Base-by-base conservation (phyloP, 352 stramenopile genomes). In the Blastocystis sp. region DNA sequence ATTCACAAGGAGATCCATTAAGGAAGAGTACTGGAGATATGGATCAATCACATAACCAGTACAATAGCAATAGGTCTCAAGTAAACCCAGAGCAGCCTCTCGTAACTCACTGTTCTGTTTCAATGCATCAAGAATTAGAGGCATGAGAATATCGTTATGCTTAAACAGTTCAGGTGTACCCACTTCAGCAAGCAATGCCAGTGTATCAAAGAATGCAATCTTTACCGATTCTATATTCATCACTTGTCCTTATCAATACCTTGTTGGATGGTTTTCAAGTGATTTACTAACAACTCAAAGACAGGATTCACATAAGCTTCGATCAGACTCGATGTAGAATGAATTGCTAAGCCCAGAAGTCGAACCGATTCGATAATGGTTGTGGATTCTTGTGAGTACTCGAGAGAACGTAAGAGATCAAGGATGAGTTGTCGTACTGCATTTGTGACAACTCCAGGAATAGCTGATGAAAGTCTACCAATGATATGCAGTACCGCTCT, bases 361-460 rank as follows among this genome's bases (percentile, higher is more conserved):
- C 92, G 89, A 1, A 93, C 96, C 42, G 92, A 93, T 37, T 97
- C 92, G 88, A 97, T 93, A n/a, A 92, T 91, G 88, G 93, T 93
- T 39, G 90, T 90, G 27, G 91, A 81, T 51, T 95, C 94, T 0
- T 94, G 91, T 4, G 93, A 94, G 89, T 97, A 97, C 51, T 95
- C 91, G 5, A 99, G 88, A 88, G 98, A 94, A 0, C 96, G 94
- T 54, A 99, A 93, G 3, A 98, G 88, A 89, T 97, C 93, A 24
- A 97, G 92, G 0, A 99, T 90, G 69, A 97, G 93, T 6, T 94
- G 91, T 3, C 97, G 91, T 69, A 99, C 90, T 5, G 93, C 93
- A 9, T 96, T 95, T 71, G 98, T 93, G 37, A 98, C 94, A 66
- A 95, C 94, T 16, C 95, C 95, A 37, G 97, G 96, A 89, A 99